Conservation (phyloP, 176 grass and related monocot species). For the Musa beccarii region DNA sequence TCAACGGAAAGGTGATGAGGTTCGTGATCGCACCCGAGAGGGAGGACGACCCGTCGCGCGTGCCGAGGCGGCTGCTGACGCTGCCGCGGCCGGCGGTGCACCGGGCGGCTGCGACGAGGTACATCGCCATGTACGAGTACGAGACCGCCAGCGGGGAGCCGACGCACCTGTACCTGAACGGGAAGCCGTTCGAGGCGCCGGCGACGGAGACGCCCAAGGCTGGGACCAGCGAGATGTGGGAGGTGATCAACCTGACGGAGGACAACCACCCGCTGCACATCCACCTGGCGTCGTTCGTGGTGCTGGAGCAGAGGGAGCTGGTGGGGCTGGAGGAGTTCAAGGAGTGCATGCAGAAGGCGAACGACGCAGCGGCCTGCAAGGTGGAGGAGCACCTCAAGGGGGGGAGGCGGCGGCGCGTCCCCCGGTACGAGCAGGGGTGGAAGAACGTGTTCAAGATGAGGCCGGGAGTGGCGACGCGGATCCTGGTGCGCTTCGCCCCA, state of each 20-base stretch:
- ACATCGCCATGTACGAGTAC: constrained; percentile 86
- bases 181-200: constrained; percentile 39
- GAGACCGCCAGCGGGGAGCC: constrained; percentile 49
- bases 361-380: constrained; percentile 43
- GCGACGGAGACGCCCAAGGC: constrained; percentile 71
- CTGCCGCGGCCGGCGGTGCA: constrained; percentile 21
- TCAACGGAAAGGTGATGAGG: constrained; percentile 64
- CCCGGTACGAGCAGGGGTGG: constrained; percentile 57
- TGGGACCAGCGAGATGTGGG: constrained; percentile 66
- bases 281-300: constrained; percentile 50
- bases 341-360: constrained; percentile 53
- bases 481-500: constrained; percentile 64
- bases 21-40: constrained; percentile 32
- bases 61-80: constrained; percentile 35
- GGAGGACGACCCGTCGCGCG: constrained; percentile 23
- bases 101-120: constrained; percentile 20
- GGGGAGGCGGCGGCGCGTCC: constrained; percentile 14
- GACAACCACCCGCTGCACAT: constrained; percentile 93
- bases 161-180: constrained; percentile 90
- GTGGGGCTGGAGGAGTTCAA: constrained; percentile 35
- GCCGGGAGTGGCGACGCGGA: constrained; percentile 36
- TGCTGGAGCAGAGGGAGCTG: constrained; percentile 45
- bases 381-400: constrained; percentile 23
- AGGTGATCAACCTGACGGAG: constrained; percentile 86
- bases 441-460: constrained; percentile 92